phyloP scores from a whole-genome alignment of 345 rosid genomes.

The Salix dunnii region DNA sequence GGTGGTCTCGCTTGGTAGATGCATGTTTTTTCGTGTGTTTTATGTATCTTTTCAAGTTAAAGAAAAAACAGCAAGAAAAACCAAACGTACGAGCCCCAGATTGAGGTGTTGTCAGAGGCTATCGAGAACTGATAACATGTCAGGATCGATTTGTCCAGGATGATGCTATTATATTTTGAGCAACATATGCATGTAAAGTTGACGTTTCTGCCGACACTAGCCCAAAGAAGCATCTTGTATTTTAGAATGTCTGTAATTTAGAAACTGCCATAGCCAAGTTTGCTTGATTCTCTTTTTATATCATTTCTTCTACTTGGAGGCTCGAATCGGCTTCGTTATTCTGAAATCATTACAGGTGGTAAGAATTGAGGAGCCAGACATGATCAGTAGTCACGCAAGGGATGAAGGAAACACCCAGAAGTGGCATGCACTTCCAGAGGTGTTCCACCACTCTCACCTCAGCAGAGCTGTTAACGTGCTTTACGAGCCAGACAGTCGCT shows the following conservation, averaged over 20 bases:
- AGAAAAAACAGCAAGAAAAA: neutral
- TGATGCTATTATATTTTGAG: too few species aligned
- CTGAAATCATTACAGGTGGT: neutral
- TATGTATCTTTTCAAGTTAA: neutral
- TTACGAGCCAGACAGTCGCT: neutral
- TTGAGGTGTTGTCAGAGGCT: neutral
- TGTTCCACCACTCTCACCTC: neutral
- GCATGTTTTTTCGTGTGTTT: neutral
- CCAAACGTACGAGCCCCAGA: neutral
- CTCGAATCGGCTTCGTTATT: neutral
- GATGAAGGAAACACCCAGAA: too few species aligned
- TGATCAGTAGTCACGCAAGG: neutral
- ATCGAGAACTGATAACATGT: neutral
- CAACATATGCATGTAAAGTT: neutral
- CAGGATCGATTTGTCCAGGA: neutral
- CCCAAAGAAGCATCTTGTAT: neutral
- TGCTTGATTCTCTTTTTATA: neutral
- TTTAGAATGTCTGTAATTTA: neutral
- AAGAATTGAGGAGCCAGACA: neutral
- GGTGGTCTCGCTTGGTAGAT: constrained; percentile 18
- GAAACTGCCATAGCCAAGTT: neutral
- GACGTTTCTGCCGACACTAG: neutral
- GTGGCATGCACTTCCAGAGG: neutral
- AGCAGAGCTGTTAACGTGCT: neutral
- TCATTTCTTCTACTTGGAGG: neutral